phyloP scores from a whole-genome alignment of 1,284 basidiomycete species.

The Leccinum glutinopallens region DNA sequence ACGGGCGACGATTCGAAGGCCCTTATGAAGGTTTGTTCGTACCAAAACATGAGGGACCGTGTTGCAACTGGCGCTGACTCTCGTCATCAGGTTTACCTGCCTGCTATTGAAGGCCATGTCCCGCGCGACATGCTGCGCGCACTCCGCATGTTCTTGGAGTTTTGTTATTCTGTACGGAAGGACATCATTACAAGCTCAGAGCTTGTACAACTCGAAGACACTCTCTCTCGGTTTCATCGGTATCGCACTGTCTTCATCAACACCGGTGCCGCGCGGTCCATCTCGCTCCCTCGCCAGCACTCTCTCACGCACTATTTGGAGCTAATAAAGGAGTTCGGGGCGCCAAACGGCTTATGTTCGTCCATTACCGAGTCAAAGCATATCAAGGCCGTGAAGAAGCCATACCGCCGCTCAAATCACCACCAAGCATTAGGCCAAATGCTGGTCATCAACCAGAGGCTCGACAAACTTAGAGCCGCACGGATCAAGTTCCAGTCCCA shows the following conservation, averaged over 20 bases:
- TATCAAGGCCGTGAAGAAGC: too few relatives aligned
- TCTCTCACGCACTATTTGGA: conserved; percentile 2
- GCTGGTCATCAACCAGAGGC: not conserved
- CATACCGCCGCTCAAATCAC: too few relatives aligned
- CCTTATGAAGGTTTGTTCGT: not conserved
- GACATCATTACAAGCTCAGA: not conserved
- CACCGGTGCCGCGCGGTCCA: not conserved
- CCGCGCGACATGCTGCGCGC: not conserved
- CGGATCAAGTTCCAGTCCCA: not conserved
- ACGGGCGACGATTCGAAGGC: not conserved
- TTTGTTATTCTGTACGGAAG: not conserved
- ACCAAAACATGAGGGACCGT: too few relatives aligned
- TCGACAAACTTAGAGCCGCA: not conserved
- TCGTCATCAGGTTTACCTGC: not conserved
- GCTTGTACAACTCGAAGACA: not conserved
- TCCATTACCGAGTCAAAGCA: too few relatives aligned
- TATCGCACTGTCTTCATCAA: not conserved
- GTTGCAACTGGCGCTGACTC: too few relatives aligned
- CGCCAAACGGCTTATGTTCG: not conserved
- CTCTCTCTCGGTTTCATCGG: not conserved
- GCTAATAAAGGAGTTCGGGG: conserved; percentile 2
- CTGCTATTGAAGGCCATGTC: conserved; percentile 1
- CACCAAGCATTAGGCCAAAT: not conserved
- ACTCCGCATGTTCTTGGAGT: not conserved
- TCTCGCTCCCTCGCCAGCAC: conserved; percentile 8